phyloP scores from a whole-genome alignment of 306 rosid species.

The Vicia faba region DNA sequence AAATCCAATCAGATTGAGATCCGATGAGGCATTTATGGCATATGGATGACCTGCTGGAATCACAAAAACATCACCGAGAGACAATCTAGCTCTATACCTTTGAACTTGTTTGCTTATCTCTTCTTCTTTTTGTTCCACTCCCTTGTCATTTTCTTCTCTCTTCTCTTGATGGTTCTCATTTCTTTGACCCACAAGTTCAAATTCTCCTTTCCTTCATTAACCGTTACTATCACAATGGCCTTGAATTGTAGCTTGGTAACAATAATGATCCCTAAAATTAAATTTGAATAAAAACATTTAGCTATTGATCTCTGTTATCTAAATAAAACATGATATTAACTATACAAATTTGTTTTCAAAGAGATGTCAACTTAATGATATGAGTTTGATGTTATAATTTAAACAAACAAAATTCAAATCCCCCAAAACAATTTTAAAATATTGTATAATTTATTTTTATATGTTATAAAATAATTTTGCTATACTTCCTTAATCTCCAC shows the following conservation, averaged over 20 bases:
- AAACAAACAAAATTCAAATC: no score
- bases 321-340: no score
- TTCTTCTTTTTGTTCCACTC: background rate
- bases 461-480: background rate
- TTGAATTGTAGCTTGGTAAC: conserved; percentile 39
- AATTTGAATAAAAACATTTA: no score
- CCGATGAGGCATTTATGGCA: conserved; percentile 35
- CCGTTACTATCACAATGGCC: conserved; percentile 3
- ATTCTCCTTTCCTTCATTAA: conserved; percentile 22
- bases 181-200: conserved; percentile 26
- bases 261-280: conserved; percentile 32
- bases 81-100: conserved; percentile 25
- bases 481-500: conserved; percentile 29
- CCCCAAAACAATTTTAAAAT: no score
- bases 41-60: conserved; percentile 49
- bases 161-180: background rate
- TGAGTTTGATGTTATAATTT: no score
- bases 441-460: no score
- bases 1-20: conserved; percentile 34
- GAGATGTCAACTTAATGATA: no score
- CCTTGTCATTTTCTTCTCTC: background rate
- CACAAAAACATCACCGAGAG: conserved; percentile 29
- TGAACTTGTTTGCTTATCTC: conserved; percentile 5
- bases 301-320: background rate
- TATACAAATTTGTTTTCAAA: no score